Evolutionary conservation across 768 basidiomycete genomes (phyloP).

Genomic region (Hypholoma fasciculare): DNA sequence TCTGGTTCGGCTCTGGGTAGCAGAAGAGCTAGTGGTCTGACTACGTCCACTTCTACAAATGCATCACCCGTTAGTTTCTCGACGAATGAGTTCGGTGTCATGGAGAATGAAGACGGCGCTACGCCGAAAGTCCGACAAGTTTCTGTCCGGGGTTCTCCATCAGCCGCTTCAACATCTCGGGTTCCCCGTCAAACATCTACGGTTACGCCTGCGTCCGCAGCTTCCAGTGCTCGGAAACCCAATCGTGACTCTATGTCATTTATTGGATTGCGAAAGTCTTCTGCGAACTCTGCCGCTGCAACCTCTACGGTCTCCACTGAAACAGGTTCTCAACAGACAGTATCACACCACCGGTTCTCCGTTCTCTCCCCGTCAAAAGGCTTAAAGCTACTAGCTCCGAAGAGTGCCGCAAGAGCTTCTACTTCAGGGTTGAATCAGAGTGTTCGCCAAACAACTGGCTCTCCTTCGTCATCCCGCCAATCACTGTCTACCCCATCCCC

Average conservation of each 20-base stretch:
- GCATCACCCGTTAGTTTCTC: conserved; percentile 59
- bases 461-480: conserved; percentile 72
- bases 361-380: conserved; percentile 85
- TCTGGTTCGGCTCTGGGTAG: conserved; percentile 47
- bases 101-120: conserved; percentile 59
- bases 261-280: conserved; percentile 76
- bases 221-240: conserved; percentile 57
- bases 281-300: conserved; percentile 78
- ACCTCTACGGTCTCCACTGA: conserved; percentile 42
- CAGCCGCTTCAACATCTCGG: conserved; percentile 46
- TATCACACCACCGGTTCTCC: conserved; percentile 66
- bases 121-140: conserved; percentile 53
- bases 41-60: conserved; percentile 57
- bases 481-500: conserved; percentile 87
- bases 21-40: conserved; percentile 63
- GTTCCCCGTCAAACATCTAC: conserved; percentile 66
- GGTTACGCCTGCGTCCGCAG: conserved; percentile 41
- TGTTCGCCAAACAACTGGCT: conserved; percentile 49
- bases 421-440: conserved; percentile 51
- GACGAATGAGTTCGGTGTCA: conserved; percentile 79
- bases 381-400: conserved; percentile 78
- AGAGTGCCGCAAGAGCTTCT: conserved; percentile 61
- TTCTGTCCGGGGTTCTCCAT: conserved; percentile 68
- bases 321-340: conserved; percentile 31
- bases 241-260: conserved; percentile 83